Evolutionary conservation across 352 stramenopile species (phyloP).

Genomic region (Pythium monospermum): DNA sequence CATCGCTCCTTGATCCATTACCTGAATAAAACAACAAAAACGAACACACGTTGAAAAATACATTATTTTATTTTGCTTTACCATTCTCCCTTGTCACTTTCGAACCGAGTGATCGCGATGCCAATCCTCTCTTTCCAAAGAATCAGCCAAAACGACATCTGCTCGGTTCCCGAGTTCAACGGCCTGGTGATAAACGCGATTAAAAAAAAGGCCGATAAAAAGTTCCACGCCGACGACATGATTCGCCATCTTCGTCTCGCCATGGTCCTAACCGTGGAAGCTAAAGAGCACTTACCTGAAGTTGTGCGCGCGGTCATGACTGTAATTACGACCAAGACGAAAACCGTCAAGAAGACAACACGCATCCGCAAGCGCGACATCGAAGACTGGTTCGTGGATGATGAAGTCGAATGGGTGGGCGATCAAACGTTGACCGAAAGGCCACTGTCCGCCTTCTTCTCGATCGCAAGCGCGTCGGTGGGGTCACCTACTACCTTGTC

Average conservation of each 20-base stretch:
- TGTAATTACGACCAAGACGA: background rate
- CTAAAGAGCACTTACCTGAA: background rate
- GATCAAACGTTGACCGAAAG: background rate
- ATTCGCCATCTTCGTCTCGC: background rate
- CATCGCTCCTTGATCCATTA: background rate
- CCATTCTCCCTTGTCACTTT: background rate
- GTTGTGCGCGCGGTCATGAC: background rate
- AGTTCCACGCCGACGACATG: background rate
- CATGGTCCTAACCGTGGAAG: background rate
- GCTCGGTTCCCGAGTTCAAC: background rate
- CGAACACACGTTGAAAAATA: background rate
- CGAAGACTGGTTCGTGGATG: background rate
- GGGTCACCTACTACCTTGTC: conserved; percentile 18
- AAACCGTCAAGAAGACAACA: too few relatives aligned
- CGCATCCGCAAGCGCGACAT: background rate
- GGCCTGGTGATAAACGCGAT: background rate
- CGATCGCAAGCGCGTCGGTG: background rate
- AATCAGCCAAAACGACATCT: background rate
- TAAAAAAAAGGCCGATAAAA: background rate
- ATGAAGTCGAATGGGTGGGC: background rate
- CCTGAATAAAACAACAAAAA: background rate
- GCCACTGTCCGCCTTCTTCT: background rate
- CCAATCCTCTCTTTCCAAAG: background rate
- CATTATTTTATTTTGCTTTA: background rate
- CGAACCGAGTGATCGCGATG: background rate